phyloP scores from a whole-genome alignment of 139 green algal genomes.

The Eudorina sp. region DNA sequence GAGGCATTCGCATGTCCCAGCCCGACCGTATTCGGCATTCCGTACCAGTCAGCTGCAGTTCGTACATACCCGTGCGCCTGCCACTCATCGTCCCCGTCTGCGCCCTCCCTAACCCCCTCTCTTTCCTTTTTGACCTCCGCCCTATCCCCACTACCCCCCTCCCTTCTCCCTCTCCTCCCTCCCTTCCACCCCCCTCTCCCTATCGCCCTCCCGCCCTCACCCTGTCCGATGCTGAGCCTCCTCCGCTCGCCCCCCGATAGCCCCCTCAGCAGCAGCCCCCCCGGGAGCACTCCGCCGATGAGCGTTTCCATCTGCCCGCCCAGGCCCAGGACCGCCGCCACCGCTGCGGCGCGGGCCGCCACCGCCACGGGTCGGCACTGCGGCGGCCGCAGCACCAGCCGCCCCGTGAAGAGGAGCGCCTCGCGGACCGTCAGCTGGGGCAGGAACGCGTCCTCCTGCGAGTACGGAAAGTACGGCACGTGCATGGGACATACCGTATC shows the following conservation, averaged over 20 bases:
- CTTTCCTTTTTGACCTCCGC: too few species aligned
- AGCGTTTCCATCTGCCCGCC: slow-evolving; percentile 36
- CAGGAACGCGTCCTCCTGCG: slow-evolving; percentile 72
- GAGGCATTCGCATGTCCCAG: too few species aligned
- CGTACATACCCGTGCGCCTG: too few species aligned
- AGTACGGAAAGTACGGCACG: too few species aligned
- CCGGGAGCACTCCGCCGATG: slow-evolving; percentile 70
- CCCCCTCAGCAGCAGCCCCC: slow-evolving; percentile 70
- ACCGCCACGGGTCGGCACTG: neutral
- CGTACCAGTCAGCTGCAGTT: too few species aligned
- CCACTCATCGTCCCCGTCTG: too few species aligned
- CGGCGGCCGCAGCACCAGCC: slow-evolving; percentile 50
- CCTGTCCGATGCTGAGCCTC: slow-evolving; percentile 65
- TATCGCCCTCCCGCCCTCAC: slow-evolving; percentile 14
- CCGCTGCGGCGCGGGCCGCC: slow-evolving; percentile 4
- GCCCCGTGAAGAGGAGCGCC: slow-evolving; percentile 23
- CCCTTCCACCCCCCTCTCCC: neutral
- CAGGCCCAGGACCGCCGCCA: slow-evolving; percentile 57
- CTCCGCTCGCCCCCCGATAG: slow-evolving; percentile 72
- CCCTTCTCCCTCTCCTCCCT: neutral
- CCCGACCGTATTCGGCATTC: too few species aligned
- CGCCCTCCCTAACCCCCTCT: too few species aligned
- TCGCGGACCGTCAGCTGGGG: slow-evolving; percentile 69
- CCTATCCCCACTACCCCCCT: too few species aligned
- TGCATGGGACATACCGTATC: too few species aligned